phyloP scores from a whole-genome alignment of 106 monocot genomes.

The Alisma plantagoaquatica region DNA sequence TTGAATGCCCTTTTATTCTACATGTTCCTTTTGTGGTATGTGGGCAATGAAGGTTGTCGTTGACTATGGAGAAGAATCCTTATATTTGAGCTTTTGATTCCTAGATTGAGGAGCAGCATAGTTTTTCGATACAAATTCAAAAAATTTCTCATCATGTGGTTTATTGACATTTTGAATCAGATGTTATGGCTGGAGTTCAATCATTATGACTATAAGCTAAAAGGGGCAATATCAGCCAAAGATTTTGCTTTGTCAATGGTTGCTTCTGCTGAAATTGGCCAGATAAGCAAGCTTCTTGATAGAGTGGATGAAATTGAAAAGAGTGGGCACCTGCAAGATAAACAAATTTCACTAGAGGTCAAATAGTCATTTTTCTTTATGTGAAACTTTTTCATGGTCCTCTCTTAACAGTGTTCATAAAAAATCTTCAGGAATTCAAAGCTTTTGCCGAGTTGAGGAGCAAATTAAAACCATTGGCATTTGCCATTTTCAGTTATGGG shows the following conservation, averaged over 20 bases:
- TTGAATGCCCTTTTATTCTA: too few relatives aligned
- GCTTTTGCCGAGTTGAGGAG: constrained; percentile 68
- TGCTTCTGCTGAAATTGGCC: constrained; percentile 70
- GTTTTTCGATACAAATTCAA: too few relatives aligned
- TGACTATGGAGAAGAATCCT: too few relatives aligned
- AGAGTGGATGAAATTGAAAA: constrained; percentile 55
- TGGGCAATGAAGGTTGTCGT: too few relatives aligned
- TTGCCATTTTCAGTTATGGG: constrained; percentile 73
- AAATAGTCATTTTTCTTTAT: background rate
- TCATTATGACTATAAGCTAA: constrained; percentile 73
- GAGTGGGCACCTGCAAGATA: constrained; percentile 31
- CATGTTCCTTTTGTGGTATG: too few relatives aligned
- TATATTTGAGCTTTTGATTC: too few relatives aligned
- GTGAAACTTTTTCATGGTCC: background rate
- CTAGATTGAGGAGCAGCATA: too few relatives aligned
- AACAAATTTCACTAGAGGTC: constrained; percentile 77
- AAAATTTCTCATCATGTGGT: background rate
- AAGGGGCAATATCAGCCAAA: constrained; percentile 63
- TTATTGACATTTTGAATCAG: constrained; percentile 14
- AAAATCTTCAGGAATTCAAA: constrained; percentile 84
- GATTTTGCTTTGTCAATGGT: constrained; percentile 97
- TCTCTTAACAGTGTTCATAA: constrained; percentile 1
- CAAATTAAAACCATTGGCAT: constrained; percentile 40
- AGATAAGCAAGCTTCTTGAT: constrained; percentile 77
- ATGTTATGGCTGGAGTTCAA: constrained; percentile 78